phyloP scores from a whole-genome alignment of 1,284 basidiomycete genomes.

The Golubevia pallescens region DNA sequence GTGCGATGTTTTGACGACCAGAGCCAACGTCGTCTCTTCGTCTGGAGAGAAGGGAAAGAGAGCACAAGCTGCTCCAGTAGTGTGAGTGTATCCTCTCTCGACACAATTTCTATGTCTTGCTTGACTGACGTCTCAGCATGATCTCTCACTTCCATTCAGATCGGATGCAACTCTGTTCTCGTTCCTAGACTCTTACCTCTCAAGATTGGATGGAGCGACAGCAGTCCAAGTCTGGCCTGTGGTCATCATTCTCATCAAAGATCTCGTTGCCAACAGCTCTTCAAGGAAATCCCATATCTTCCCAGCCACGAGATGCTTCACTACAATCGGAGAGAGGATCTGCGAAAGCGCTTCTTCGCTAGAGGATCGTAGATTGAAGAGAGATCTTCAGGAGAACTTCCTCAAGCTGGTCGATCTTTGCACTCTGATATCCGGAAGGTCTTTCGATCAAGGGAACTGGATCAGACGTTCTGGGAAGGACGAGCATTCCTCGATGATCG shows the following conservation, averaged over 20 bases:
- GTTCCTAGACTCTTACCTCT: constrained; percentile 88
- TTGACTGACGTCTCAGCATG: neutral
- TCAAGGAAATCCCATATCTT: constrained; percentile 3
- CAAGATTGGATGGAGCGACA: constrained; percentile 81
- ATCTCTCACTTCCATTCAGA: constrained; percentile 2
- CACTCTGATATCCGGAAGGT: constrained; percentile 75
- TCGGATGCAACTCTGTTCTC: constrained; percentile 69
- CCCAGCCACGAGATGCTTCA: constrained; percentile 76
- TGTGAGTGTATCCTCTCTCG: too few relatives aligned
- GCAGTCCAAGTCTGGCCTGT: constrained; percentile 85
- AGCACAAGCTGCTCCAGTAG: constrained; percentile 3
- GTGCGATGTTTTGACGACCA: constrained; percentile 70
- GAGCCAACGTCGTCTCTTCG: too few relatives aligned
- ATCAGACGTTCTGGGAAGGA: constrained; percentile 75
- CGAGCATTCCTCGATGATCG: constrained; percentile 58
- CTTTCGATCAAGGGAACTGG: constrained; percentile 80
- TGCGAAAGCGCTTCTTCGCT: constrained; percentile 80
- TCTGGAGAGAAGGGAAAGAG: constrained; percentile 8
- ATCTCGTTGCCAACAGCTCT: constrained; percentile 70
- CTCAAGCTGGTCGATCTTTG: constrained; percentile 83
- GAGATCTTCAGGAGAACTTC: constrained; percentile 90
- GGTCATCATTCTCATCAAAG: constrained; percentile 78
- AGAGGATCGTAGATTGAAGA: constrained; percentile 85
- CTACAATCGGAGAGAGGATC: constrained; percentile 80
- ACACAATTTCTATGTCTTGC: constrained; percentile 4